Base-by-base conservation (phyloP, 495 filamentous ascomycete genomes). In the Cercophora sp. region DNA sequence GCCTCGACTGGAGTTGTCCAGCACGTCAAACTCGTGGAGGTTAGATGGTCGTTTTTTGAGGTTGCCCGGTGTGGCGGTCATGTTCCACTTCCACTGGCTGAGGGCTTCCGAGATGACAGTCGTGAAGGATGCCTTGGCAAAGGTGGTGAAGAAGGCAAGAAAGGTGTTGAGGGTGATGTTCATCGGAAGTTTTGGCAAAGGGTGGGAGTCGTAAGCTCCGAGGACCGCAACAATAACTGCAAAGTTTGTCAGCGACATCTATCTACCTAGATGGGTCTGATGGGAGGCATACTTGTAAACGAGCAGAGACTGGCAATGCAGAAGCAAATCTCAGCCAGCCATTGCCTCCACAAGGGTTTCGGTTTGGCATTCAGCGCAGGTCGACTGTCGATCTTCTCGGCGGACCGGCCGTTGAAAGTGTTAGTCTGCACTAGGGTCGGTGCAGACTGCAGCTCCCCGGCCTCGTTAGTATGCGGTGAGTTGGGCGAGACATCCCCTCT, bases 31-130 rank as follows among this genome's bases (percentile, higher is more conserved):
- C 51, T 77, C 71, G 20, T 59, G 63, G 8, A 79, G 52, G 8
- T 29, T 26, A 10, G 31, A 11, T 11, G 16, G n/a, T 16, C 32
- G 46, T n/a, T 32, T 20, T 16, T 48, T 32, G 6, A 13, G 29
- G n/a, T 61, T 63, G 56, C 60, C 29, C 13, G 29, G 29, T 13
- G 29, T 32, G 13, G 13, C 8, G n/a, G n/a, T n/a, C 8, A 32
- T 6, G 2, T 60, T 65, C 72, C 72, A 76, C 52, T 78, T 78
- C 23, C 73, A 62, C 44, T 75, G 73, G 15, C 66, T 67, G 22
- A 78, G 50, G 10, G 58, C 62, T 39, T 70, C 69, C 5, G 63
- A 60, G 32, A 76, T 60, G n/a, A 65, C 58, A 22, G 72, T 67
- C 22, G 69, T 63, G 65, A 78, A 55, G 9, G 60, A 47, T 26